These are phyloP conservation scores for Penicillium pancosmium DNA, from an alignment of 495 filamentous ascomycete species.

Conservation along the genomic window DNA sequence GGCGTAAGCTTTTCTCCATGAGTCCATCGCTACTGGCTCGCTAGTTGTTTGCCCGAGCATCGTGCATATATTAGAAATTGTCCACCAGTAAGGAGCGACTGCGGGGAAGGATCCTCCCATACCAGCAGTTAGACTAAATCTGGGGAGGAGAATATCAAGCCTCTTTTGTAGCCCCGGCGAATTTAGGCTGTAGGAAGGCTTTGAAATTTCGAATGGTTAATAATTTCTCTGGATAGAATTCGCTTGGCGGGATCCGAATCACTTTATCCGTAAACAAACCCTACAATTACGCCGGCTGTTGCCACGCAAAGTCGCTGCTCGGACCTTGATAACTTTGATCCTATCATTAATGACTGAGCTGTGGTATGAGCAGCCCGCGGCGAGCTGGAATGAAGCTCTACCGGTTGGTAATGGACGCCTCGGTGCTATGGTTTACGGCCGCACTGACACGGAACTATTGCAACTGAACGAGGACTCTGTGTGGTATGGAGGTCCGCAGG, in stretches of 20 bases:
- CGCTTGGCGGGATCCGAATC: too few relatives aligned
- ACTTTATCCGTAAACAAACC: too few relatives aligned
- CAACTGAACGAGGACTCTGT: slow-evolving; percentile 57
- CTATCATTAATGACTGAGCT: slow-evolving; percentile 29
- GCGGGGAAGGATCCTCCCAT: slow-evolving; percentile 10
- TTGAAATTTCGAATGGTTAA: too few relatives aligned
- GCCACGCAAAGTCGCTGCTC: too few relatives aligned
- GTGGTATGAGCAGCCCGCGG: slow-evolving; percentile 35
- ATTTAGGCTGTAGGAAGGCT: too few relatives aligned
- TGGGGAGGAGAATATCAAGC: not conserved
- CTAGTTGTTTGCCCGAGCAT: not conserved
- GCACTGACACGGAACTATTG: slow-evolving; percentile 47
- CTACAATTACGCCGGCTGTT: too few relatives aligned
- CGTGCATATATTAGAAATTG: slow-evolving; percentile 4
- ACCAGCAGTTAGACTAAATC: not conserved
- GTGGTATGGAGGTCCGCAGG: slow-evolving; percentile 53
- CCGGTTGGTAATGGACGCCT: slow-evolving; percentile 57
- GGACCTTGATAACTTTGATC: not conserved
- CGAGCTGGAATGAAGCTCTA: slow-evolving; percentile 31
- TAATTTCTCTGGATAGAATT: too few relatives aligned
- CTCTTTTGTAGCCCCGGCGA: too few relatives aligned
- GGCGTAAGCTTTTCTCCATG: not conserved
- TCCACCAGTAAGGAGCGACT: slow-evolving; percentile 25
- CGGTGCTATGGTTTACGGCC: slow-evolving; percentile 53
- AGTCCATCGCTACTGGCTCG: slow-evolving; percentile 32